phyloP scores from a whole-genome alignment of 352 stramenopile species.

The Pythium angustatum region DNA sequence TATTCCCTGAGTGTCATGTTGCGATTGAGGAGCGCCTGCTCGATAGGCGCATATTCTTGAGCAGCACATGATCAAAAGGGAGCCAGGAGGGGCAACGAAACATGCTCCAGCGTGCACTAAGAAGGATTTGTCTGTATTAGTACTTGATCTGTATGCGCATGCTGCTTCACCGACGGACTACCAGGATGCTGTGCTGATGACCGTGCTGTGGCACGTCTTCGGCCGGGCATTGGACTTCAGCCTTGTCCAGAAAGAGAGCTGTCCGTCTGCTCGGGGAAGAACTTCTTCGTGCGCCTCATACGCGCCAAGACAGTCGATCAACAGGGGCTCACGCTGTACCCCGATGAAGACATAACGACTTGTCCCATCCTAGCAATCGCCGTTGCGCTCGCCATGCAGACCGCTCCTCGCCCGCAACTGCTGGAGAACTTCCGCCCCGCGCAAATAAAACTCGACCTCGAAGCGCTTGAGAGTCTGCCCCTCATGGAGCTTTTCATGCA shows the following conservation, averaged over 20 bases:
- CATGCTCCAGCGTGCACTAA: slow-evolving; percentile 5
- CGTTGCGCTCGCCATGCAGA: slow-evolving; percentile 23
- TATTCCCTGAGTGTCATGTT: not conserved
- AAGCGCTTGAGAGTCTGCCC: slow-evolving; percentile 8
- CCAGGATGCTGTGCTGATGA: slow-evolving; percentile 27
- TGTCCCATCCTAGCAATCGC: slow-evolving; percentile 21
- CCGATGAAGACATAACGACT: slow-evolving; percentile 15
- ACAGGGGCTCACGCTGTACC: slow-evolving; percentile 11
- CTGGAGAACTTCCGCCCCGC: slow-evolving; percentile 1
- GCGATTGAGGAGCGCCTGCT: slow-evolving; percentile 1
- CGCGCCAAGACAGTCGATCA: slow-evolving; percentile 17
- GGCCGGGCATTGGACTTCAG: slow-evolving; percentile 32
- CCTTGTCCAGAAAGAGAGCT: slow-evolving; percentile 24
- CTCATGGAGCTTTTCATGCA: slow-evolving; percentile 6
- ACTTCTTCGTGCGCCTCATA: slow-evolving; percentile 15
- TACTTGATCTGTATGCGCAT: slow-evolving; percentile 10
- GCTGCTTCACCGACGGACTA: slow-evolving; percentile 15
- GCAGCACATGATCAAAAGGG: slow-evolving; percentile 1
- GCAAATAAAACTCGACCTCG: not conserved
- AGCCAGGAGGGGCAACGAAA: not conserved
- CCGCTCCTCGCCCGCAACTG: slow-evolving; percentile 8
- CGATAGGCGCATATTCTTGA: not conserved
- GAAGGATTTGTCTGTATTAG: slow-evolving; percentile 5
- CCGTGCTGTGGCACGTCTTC: slow-evolving; percentile 32
- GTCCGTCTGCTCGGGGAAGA: slow-evolving; percentile 4